Evolutionary conservation across 192 early-diverging fungal genomes (phyloP).

Genomic region (Funneliformis geosporum): DNA sequence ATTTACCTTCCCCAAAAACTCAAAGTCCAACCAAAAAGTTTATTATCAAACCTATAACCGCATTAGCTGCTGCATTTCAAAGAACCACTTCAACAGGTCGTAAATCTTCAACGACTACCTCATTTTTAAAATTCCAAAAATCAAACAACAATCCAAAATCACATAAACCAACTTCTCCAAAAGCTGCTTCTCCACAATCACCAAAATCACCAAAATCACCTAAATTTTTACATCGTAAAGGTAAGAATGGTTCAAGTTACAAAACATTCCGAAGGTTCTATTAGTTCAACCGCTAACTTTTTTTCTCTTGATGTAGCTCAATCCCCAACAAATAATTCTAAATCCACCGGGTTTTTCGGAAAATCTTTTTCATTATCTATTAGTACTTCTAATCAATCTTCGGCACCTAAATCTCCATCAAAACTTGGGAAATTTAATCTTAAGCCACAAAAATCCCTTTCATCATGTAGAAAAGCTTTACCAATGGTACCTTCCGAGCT

Average conservation of each 20-base stretch:
- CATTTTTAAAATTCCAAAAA: constrained; percentile 18
- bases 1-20: constrained; percentile 6
- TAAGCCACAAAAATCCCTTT: constrained; percentile 4
- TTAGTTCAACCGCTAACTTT: neutral
- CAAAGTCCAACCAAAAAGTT: constrained; percentile 27
- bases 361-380: constrained; percentile 22
- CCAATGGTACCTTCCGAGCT: constrained; percentile 22
- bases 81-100: neutral
- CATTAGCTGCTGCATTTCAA: constrained; percentile 25
- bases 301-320: neutral
- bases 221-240: constrained; percentile 29
- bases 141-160: neutral
- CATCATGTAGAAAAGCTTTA: constrained; percentile 18
- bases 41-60: constrained; percentile 15
- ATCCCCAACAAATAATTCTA: neutral
- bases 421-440: constrained; percentile 23
- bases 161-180: neutral
- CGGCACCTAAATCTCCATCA: constrained; percentile 18
- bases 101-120: neutral
- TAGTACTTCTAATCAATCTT: neutral
- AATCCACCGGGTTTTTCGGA: constrained; percentile 5
- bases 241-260: neutral
- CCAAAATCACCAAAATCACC: constrained; percentile 26
- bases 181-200: neutral
- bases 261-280: constrained; percentile 10